Base-by-base conservation (phyloP, 306 rosid genomes). In the Sophora flavescens region DNA sequence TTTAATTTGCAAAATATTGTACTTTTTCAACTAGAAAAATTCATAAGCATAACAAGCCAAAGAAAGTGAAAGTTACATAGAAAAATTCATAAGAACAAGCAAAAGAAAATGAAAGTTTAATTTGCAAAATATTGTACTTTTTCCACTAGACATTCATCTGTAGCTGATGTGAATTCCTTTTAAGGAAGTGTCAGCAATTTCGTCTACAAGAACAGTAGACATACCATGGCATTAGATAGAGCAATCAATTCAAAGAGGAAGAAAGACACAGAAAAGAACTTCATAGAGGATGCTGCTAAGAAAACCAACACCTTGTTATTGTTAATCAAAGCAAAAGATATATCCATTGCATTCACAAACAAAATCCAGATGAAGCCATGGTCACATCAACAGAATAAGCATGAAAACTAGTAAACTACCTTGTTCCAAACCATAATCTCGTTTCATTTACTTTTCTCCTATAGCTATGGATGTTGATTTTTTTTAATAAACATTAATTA, bases 281-380 rank as follows among this genome's bases (percentile, higher is more conserved):
- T 14, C 6, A 32, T 32, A 0, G 18, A 3, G 66, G 66, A 33
- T 60, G 22, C 18, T 28, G 22, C 66, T 13, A 13, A 33, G 22
- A 14, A 60, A 60, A 32, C 16, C 6, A 60, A 60, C 66, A 32
- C 66, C 65, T 60, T 32, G 65, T 30, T 53, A 30, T 60, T 60
- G 9, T 60, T 5, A 30, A 60, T 60, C 41, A 60, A 13, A 32
- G 39, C 17, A 60, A 60, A 14, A 30, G 47, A 62, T 35, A 62
- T 14, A 62, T 35, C 14, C 26, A 62, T 62, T 6, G 47, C 44
- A 13, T 13, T 33, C 18, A 16, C 26, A 60, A 32, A 26, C n/a
- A 36, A 60, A n/a, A 60, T 30, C 18, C 15, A 13, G 44, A 60
- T 2, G 22, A 8, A 17, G 12, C 26, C n/a, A 35, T 8, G 14